Evolutionary conservation across 345 rosid genomes (phyloP).

Genomic region (Boechera stricta): DNA sequence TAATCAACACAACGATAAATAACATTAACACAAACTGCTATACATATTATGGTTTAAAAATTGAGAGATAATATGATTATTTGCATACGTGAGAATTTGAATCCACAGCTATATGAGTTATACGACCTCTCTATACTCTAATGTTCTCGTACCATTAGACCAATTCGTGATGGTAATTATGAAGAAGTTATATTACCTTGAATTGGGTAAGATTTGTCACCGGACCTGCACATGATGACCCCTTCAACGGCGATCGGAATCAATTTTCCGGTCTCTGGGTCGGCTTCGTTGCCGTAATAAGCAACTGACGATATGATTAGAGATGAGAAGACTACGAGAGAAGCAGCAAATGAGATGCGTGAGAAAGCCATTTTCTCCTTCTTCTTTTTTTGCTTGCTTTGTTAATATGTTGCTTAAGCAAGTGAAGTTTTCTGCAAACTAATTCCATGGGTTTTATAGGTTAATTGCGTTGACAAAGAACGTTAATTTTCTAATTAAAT

Average conservation of each 20-base stretch:
- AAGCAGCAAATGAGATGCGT: constrained; percentile 42
- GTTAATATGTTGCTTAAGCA: constrained; percentile 24
- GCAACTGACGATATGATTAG: constrained; percentile 44
- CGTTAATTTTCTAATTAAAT: background rate
- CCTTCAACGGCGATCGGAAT: constrained; percentile 58
- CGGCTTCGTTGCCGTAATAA: constrained; percentile 33
- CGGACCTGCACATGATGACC: constrained; percentile 59
- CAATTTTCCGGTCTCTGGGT: constrained; percentile 43
- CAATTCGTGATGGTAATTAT: background rate
- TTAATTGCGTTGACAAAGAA: constrained; percentile 24
- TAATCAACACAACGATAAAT: too few species aligned
- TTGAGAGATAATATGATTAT: background rate
- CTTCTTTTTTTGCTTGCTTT: constrained; percentile 17
- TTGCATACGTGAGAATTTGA: background rate
- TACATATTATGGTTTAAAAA: background rate
- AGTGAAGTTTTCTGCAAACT: constrained; percentile 40
- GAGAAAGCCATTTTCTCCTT: constrained; percentile 37
- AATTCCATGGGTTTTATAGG: constrained; percentile 28
- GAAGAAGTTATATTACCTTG: constrained; percentile 50
- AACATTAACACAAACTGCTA: background rate
- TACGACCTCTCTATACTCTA: background rate
- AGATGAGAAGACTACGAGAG: constrained; percentile 42
- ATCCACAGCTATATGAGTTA: background rate
- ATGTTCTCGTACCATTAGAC: background rate
- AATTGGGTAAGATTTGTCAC: constrained; percentile 52